These are phyloP conservation scores for Aspergillus sclerotioniger DNA, from an alignment of 495 filamentous ascomycete genomes.

Conservation along the genomic window DNA sequence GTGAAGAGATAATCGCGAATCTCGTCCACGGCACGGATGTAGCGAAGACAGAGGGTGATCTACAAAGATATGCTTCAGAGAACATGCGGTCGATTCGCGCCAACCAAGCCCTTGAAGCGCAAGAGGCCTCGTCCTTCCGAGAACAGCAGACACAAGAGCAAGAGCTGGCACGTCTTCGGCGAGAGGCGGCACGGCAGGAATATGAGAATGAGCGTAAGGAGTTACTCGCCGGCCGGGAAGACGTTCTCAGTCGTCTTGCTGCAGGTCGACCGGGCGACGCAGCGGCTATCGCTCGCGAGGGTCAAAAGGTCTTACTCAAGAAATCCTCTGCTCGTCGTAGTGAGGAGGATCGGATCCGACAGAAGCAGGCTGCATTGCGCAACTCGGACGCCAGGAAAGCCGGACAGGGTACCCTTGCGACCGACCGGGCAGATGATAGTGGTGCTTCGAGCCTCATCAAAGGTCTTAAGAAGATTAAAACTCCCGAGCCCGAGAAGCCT, in stretches of 20 bases:
- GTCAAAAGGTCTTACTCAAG: constrained; percentile 66
- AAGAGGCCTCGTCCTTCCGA: constrained; percentile 53
- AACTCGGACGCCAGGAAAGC: constrained; percentile 35
- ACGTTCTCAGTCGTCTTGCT: constrained; percentile 54
- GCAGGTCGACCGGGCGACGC: constrained; percentile 47
- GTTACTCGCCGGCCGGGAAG: constrained; percentile 57
- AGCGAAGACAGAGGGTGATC: constrained; percentile 64
- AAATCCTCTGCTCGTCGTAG: constrained; percentile 56
- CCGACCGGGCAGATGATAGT: constrained; percentile 22
- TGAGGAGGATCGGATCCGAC: constrained; percentile 47
- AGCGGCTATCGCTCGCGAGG: constrained; percentile 50
- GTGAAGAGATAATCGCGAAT: constrained; percentile 87
- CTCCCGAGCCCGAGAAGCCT: constrained; percentile 62
- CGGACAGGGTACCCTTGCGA: constrained; percentile 19
- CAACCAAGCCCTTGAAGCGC: constrained; percentile 52
- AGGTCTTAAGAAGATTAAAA: constrained; percentile 67
- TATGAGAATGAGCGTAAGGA: constrained; percentile 64
- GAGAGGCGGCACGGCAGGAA: constrained; percentile 55
- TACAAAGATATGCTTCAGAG: constrained; percentile 64
- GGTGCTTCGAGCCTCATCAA: constrained; percentile 57
- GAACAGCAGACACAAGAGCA: constrained; percentile 68
- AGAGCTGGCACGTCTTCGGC: constrained; percentile 57
- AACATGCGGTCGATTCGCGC: constrained; percentile 59
- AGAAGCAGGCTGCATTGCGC: constrained; percentile 45
- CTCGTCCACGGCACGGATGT: constrained; percentile 71